Conservation (phyloP, 2,329 filamentous ascomycete species). For the Zymoseptoria tritici region DNA sequence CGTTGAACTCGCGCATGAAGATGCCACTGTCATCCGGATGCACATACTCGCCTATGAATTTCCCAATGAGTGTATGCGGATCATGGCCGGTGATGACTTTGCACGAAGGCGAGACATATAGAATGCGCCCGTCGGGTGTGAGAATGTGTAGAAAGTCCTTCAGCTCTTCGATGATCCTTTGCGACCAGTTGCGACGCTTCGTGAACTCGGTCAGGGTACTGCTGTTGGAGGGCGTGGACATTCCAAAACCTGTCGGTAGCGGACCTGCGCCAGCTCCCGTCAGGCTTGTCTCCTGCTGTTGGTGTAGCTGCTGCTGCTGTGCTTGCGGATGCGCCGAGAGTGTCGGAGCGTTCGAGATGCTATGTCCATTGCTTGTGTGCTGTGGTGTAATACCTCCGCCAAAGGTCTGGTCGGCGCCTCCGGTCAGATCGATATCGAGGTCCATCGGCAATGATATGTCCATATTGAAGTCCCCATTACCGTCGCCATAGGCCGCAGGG, state of each 20-base stretch:
- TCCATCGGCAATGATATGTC: constrained; percentile 30
- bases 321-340: background rate
- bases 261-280: constrained; percentile 47
- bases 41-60: constrained; percentile 71
- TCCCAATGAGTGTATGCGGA: constrained; percentile 61
- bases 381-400: constrained; percentile 17
- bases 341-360: constrained; percentile 8
- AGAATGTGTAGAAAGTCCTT: constrained; percentile 84
- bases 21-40: constrained; percentile 78
- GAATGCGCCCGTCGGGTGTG: constrained; percentile 72
- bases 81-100: constrained; percentile 68
- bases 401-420: constrained; percentile 19
- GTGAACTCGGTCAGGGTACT: constrained; percentile 60
- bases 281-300: constrained; percentile 25
- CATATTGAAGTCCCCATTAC: constrained; percentile 6
- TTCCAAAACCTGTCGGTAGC: constrained; percentile 48
- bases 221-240: constrained; percentile 36
- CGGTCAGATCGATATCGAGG: constrained; percentile 32
- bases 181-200: constrained; percentile 70
- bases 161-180: constrained; percentile 81
- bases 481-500: background rate
- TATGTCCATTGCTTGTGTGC: constrained; percentile 10
- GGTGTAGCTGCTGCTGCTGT: constrained; percentile 17
- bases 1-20: constrained; percentile 81
- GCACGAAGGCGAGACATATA: constrained; percentile 77